Conservation (phyloP, 2,329 filamentous ascomycete species). For the Penicillium sp. region DNA sequence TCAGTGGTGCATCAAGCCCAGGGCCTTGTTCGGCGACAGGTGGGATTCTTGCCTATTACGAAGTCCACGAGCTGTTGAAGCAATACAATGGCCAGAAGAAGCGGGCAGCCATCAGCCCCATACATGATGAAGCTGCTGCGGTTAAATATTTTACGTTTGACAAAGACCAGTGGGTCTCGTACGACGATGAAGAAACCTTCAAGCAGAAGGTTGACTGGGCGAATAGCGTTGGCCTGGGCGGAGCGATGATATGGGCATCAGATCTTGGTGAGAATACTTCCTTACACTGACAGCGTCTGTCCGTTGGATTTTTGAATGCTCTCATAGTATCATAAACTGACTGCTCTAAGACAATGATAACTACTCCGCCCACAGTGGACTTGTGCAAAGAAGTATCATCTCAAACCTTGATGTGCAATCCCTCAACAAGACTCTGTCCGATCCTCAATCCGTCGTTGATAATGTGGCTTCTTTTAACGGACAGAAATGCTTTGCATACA, state of each 20-base stretch:
- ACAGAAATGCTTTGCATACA: slow-evolving; percentile 1
- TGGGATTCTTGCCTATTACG: slow-evolving; percentile 20
- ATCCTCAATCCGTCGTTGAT: not conserved
- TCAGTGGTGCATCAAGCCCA: slow-evolving; percentile 14
- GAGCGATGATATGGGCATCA: slow-evolving; percentile 21
- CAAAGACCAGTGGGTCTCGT: slow-evolving; percentile 24
- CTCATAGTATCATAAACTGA: not conserved
- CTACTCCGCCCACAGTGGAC: not conserved
- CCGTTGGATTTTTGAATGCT: not conserved
- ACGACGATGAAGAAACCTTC: slow-evolving; percentile 36
- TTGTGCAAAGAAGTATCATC: not conserved
- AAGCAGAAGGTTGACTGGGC: slow-evolving; percentile 33
- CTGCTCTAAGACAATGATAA: slow-evolving; percentile 1
- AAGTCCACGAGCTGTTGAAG: slow-evolving; percentile 21
- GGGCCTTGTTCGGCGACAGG: slow-evolving; percentile 18
- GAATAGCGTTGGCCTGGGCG: slow-evolving; percentile 27
- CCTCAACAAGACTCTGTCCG: not conserved
- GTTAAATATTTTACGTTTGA: slow-evolving; percentile 18
- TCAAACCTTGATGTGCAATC: not conserved
- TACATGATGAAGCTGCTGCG: slow-evolving; percentile 17
- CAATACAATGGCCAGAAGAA: slow-evolving; percentile 14
- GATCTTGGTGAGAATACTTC: not conserved
- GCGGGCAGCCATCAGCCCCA: not conserved
- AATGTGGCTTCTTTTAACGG: not conserved
- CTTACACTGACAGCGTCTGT: not conserved